Conservation (phyloP, 495 filamentous ascomycete genomes). For the Tuber microsphaerosporum region DNA sequence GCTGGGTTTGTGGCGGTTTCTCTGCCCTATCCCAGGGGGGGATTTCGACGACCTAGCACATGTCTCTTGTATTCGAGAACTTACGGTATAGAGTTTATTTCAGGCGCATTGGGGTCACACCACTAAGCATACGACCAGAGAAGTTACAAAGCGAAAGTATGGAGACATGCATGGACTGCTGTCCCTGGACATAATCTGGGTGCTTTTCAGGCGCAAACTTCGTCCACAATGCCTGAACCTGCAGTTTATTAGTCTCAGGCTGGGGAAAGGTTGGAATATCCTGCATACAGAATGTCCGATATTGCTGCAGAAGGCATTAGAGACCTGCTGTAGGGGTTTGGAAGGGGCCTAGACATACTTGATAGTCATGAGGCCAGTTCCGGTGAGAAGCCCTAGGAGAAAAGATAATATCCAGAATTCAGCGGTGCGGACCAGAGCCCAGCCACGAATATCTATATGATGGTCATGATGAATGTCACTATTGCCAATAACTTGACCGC, state of each 20-base stretch:
- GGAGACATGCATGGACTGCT: constrained; percentile 87
- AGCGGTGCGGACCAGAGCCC: constrained; percentile 61
- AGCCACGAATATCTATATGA: constrained; percentile 82
- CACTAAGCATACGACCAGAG: constrained; percentile 67
- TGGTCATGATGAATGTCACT: constrained; percentile 36
- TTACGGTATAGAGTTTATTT: neutral
- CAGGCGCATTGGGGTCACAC: constrained; percentile 44
- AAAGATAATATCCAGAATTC: constrained; percentile 89
- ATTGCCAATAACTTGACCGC: constrained; percentile 21
- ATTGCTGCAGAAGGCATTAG: constrained; percentile 54
- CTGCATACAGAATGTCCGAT: constrained; percentile 76
- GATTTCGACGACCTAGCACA: too few relatives aligned
- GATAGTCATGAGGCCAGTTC: constrained; percentile 96
- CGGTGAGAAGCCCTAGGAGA: constrained; percentile 79
- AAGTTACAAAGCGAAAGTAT: constrained; percentile 83
- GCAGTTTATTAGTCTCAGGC: constrained; percentile 22
- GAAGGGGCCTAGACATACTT: constrained; percentile 59
- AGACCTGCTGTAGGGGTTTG: neutral
- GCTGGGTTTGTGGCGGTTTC: too few relatives aligned
- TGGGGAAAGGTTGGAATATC: constrained; percentile 4
- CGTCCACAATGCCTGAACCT: constrained; percentile 51
- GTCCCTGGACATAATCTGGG: constrained; percentile 64
- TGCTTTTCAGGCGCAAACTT: constrained; percentile 35
- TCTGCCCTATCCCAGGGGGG: too few relatives aligned
- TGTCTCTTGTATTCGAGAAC: too few relatives aligned